phyloP scores from a whole-genome alignment of 140 eudicot genomes.

The Erigeron philadelphicus region DNA sequence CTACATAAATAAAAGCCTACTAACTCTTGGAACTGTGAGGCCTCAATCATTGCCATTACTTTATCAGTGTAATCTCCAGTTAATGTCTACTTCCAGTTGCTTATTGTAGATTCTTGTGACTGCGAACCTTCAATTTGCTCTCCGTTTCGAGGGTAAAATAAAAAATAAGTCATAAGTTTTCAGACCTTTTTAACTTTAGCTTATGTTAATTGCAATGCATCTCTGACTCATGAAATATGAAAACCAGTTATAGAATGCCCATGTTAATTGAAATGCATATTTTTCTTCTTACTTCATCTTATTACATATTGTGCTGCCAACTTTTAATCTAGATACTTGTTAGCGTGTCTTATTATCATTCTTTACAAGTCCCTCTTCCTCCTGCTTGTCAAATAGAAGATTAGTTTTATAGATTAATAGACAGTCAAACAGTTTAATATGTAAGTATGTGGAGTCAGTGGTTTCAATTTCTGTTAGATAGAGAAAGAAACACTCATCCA shows the following conservation, averaged over 20 bases:
- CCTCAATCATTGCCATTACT: slow-evolving; percentile 36
- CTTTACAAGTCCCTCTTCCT: neutral
- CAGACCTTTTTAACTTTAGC: neutral
- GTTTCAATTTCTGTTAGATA: neutral
- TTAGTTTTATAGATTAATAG: neutral
- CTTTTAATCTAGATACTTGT: neutral
- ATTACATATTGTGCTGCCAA: neutral
- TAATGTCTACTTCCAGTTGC: slow-evolving; percentile 11
- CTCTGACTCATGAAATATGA: neutral
- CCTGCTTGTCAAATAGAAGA: neutral
- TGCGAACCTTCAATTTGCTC: neutral
- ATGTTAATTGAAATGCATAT: neutral
- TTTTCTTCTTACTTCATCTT: neutral
- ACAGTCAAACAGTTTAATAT: neutral
- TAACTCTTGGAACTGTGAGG: slow-evolving; percentile 96
- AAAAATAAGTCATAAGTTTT: neutral
- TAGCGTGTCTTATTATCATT: neutral
- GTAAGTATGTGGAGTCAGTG: neutral
- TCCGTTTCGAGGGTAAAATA: neutral
- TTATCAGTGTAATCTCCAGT: slow-evolving; percentile 28
- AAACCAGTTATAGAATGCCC: neutral
- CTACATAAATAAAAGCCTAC: slow-evolving; percentile 86
- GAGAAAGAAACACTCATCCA: neutral
- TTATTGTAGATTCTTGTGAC: slow-evolving; percentile 6
- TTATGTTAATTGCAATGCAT: neutral